These are phyloP conservation scores for Silene coronaria DNA, from an alignment of 179 eudicot species.

Conservation along the genomic window DNA sequence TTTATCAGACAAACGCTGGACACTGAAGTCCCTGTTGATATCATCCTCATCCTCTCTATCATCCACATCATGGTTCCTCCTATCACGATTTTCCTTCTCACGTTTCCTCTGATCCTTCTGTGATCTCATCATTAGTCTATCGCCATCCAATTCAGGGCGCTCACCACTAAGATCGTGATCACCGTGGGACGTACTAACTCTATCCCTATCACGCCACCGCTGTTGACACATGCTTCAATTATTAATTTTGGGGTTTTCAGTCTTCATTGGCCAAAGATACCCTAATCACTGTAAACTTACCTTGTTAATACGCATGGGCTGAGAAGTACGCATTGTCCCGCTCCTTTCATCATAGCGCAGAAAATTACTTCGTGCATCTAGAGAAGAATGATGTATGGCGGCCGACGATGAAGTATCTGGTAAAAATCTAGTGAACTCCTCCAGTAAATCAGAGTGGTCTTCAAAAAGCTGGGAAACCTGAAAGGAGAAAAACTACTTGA, in stretches of 20 bases:
- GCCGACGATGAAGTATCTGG: conserved; percentile 71
- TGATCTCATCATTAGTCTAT: conserved; percentile 48
- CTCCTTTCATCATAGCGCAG: conserved; percentile 56
- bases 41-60: conserved; percentile 64
- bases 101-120: conserved; percentile 78
- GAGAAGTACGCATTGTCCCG: conserved; percentile 38
- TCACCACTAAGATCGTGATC: conserved; percentile 60
- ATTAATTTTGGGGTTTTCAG: background rate
- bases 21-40: conserved; percentile 42
- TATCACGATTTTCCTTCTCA: conserved; percentile 67
- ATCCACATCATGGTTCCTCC: conserved; percentile 53
- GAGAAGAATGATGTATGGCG: conserved; percentile 36
- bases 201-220: conserved; percentile 49
- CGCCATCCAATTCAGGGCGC: conserved; percentile 63
- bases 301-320: conserved; percentile 57
- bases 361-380: conserved; percentile 38
- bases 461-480: conserved; percentile 83
- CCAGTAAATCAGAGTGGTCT: conserved; percentile 80
- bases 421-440: conserved; percentile 85
- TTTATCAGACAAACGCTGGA: conserved; percentile 56
- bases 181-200: conserved; percentile 39
- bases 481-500: background rate
- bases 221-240: conserved; percentile 29
- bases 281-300: conserved; percentile 22
- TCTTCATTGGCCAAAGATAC: background rate